Base-by-base conservation (phyloP, 345 rosid species). In the Crucihimalaya himalaica region DNA sequence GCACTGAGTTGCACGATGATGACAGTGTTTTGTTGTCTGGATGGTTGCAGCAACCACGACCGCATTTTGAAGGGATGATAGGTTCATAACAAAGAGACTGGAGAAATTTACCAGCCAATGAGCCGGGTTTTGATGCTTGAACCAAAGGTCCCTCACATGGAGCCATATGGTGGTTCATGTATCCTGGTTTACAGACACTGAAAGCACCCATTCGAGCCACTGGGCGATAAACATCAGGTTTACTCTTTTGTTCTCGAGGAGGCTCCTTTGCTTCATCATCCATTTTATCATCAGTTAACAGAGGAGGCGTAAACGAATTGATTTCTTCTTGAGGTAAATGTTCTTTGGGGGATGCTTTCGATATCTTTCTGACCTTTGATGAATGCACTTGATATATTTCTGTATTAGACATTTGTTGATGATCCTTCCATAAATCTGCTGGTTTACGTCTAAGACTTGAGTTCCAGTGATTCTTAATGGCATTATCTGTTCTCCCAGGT, bases 381-480 rank as follows among this genome's bases (percentile, higher is more conserved):
- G 62, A 84, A 84, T 64, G 83, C 76, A 67, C 84, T 51, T 53
- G 73, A 79, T 83, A 76, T 83, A 8, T 13, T 7, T 59, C 77
- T 87, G 68, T 11, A 2, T 34, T 18, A 45, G 70, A 56, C 19
- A 61, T 45, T 34, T 1, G 18, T 39, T 61, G 79, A 25, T 45
- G 74, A 76, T 13, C 14, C 13, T 43, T 43, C 31, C 15, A 32
- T 0, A 62, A 25, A 19, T 63, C 53, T 1, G 61, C 39, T 9
- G 52, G 16, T 56, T 29, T 70, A n/a, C 92, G 87, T 62, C 84
- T 84, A 62, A 90, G 83, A 46, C 87, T 83, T 28, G 94, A 86
- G 78, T 89, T 89, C 97, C 97, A 92, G 28, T 89, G 96, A 61
- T 89, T 88, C 79, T 92, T 90, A 31, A 90, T 88, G 48, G 96